These are phyloP conservation scores for Suhomyces prunicola DNA, from an alignment of 805 yeast genomes.

Conservation along the genomic window DNA sequence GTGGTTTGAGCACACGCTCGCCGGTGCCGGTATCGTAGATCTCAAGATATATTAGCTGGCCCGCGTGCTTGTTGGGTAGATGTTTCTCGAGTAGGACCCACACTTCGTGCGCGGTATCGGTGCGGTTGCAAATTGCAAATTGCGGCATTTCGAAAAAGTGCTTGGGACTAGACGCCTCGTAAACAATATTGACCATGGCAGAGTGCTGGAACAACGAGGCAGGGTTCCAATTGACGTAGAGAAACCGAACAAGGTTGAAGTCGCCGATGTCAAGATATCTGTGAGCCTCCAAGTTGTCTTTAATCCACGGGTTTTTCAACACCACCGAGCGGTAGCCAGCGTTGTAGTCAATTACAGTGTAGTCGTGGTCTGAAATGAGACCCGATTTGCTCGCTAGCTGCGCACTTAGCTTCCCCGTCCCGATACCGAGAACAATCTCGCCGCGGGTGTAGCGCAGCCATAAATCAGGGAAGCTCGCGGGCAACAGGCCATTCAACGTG, in stretches of 20 bases:
- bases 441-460: conserved; percentile 29
- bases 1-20: conserved; percentile 27
- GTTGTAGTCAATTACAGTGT: conserved; percentile 40
- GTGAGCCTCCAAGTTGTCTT: conserved; percentile 11
- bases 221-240: conserved; percentile 71
- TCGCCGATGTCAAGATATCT: conserved; percentile 19
- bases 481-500: conserved; percentile 31
- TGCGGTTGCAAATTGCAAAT: conserved; percentile 34
- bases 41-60: conserved; percentile 9
- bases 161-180: conserved; percentile 3
- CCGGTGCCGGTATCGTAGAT: conserved; percentile 24
- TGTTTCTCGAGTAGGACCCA: conserved; percentile 54
- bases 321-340: conserved; percentile 20
- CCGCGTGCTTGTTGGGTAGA: conserved; percentile 16
- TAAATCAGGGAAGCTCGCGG: conserved; percentile 14
- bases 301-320: conserved; percentile 40
- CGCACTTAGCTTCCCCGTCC: conserved; percentile 52
- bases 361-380: conserved; percentile 66
- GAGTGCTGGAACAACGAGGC: conserved; percentile 15
- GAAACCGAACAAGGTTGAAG: conserved; percentile 38
- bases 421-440: conserved; percentile 55
- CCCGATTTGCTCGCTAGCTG: conserved; percentile 30
- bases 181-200: conserved; percentile 20
- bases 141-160: conserved; percentile 40
- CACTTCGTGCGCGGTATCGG: conserved; percentile 25